Percentiles rank a stretch among this genome's conserved stretches.
Evolutionary conservation across 345 rosid genomes (phyloP).

Genomic region (Salix suchowensis): DNA sequence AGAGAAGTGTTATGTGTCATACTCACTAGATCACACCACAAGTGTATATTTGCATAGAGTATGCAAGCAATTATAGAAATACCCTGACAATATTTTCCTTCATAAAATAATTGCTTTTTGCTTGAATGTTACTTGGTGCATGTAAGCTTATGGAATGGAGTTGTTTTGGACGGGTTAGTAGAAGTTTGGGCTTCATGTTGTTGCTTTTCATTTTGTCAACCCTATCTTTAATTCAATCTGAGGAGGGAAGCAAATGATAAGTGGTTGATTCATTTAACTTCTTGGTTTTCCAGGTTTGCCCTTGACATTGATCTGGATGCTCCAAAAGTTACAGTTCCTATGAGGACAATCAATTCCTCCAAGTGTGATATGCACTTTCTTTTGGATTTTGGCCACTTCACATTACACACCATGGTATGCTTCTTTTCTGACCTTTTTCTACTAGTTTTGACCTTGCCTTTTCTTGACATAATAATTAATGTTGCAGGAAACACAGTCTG

Average conservation of each 20-base stretch:
- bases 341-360: slow-evolving; percentile 57
- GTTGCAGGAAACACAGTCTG: slow-evolving; percentile 67
- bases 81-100: too few relatives aligned
- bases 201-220: too few relatives aligned
- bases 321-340: slow-evolving; percentile 90
- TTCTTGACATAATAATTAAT: slow-evolving; percentile 17
- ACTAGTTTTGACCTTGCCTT: slow-evolving; percentile 14
- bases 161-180: too few relatives aligned
- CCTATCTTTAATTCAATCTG: not conserved
- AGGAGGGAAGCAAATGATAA: not conserved
- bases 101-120: too few relatives aligned
- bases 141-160: too few relatives aligned
- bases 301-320: slow-evolving; percentile 98
- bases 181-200: too few relatives aligned
- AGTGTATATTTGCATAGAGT: too few relatives aligned
- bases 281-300: slow-evolving; percentile 66
- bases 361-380: slow-evolving; percentile 74
- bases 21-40: too few relatives aligned
- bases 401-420: slow-evolving; percentile 74
- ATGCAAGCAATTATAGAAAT: too few relatives aligned
- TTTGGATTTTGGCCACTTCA: slow-evolving; percentile 96
- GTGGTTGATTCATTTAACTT: slow-evolving; percentile 4
- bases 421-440: slow-evolving; percentile 19
- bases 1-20: too few relatives aligned
- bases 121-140: too few relatives aligned